Base-by-base conservation (phyloP, 192 early-diverging fungal species). In the Backusella psychrophila region DNA sequence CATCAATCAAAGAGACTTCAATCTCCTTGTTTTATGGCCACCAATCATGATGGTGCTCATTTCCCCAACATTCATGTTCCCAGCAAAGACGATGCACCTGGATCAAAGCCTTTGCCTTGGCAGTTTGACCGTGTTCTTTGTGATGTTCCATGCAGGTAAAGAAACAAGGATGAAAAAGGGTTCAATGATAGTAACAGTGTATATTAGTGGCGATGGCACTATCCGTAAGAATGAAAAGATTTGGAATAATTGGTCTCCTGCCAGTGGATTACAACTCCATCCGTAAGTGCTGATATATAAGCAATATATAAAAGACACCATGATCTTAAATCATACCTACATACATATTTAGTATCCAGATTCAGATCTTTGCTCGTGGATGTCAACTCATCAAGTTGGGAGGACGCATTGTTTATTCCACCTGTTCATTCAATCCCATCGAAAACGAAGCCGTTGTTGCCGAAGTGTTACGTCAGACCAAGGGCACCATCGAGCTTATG, bases 381-480 rank as follows among this genome's bases (percentile, higher is more conserved):
- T 90, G 89, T 75, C 89, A 97, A 74, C 85, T 99, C 71, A 81
- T 94, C 68, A 97, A 97, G 86, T 85, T 94, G 46, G 95, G 94
- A 49, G 98, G 96, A 1, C 89, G 95, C 38, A 86, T 99, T 71
- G 98, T 99, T 0, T 99, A 99, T 80, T 98, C 96, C 38, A 99
- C 98, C 2, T 99, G 98, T 87, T 95, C 96, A 36, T 93, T 99
- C 81, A 99, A 99, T 81, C 97, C 98, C 19, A 85, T 98, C 71
- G 97, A 99, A 82, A 97, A 98, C 77, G 97, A 99, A 84, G 96
- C 96, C 6, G 96, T 99, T 46, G 94, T 99, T 1, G 95, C 93
- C 31, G 93, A 92, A 63, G 88, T 93, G 14, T 83, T 99, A 79
- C 89, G 84, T 74, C 76, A 83, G 46, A 78, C 83, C 53, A 85